phyloP scores from a whole-genome alignment of 495 filamentous ascomycete genomes.

The Aspergillus bertholletiae region DNA sequence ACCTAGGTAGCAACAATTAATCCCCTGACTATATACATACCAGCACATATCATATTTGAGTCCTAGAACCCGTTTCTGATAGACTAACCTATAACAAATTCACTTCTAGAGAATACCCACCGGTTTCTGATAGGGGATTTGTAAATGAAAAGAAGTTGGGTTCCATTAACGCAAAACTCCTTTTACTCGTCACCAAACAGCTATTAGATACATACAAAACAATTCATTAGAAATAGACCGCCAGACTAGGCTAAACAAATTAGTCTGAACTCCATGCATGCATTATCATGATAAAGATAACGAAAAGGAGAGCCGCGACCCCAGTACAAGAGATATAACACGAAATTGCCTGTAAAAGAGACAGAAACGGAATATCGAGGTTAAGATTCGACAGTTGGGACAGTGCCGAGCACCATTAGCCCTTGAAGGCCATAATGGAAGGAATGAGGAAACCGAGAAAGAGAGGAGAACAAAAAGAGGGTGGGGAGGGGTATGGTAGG shows the following conservation, averaged over 20 bases:
- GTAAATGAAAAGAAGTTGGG: background rate
- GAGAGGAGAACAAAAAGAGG: background rate
- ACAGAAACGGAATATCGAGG: background rate
- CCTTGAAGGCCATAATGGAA: background rate
- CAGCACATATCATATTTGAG: too few species aligned
- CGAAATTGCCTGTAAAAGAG: background rate
- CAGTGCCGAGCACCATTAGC: background rate
- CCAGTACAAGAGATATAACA: background rate
- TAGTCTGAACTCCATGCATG: background rate
- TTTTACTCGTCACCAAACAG: background rate
- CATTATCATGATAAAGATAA: background rate
- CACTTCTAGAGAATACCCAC: too few species aligned
- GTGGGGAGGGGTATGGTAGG: too few species aligned
- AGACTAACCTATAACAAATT: too few species aligned
- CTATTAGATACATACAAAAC: background rate
- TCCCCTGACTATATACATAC: too few species aligned
- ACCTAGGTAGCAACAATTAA: too few species aligned
- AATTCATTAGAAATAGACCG: background rate
- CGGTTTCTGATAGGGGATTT: too few species aligned
- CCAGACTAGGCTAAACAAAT: background rate
- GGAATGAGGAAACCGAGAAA: background rate
- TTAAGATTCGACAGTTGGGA: background rate
- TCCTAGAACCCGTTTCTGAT: too few species aligned
- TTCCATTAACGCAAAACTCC: background rate
- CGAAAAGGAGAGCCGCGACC: background rate